Evolutionary conservation across 768 basidiomycete genomes (phyloP), one percentile per base, ranked within the genome.

Genomic region (Imleria badia): DNA sequence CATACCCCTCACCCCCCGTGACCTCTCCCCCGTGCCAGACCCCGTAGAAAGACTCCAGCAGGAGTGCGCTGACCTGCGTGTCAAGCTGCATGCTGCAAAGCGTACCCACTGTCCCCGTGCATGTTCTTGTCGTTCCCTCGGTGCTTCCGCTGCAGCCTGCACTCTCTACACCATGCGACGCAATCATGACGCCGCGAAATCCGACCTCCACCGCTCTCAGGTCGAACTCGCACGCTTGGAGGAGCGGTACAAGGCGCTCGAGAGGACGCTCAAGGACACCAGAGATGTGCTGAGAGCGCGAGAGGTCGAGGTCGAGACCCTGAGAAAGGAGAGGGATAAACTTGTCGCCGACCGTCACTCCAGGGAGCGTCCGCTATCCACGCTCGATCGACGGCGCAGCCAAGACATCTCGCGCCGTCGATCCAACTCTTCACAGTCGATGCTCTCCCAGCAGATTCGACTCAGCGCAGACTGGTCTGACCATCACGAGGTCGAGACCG

Each of bases 201-300:
- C 76, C 56, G 81, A 85, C 52, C 76, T 85, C 34, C 74, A 79
- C 46, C 79, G 78, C 54, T 76, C 82, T 13, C 78, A 79, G 57
- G 70, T 74, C 51, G 82, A 87, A 46, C 74, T 81, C 20, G 69
- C 77, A 29, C 81, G 78, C 44, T 72, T 85, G 33, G 79, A 85
- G 50, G 88, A 89, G 58, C 78, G 81, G 15, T 86, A 81, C 70
- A 80, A 75, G 67, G 68, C 76, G 65, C 75, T 89, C 45, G 87
- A 90, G 62, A 79, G 74, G 61, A 77, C 83, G 17, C 72, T 90
- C 54, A 81, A 76, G 61, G 87, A 89, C 60, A 82, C 85, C 45
- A 76, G 81, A 46, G 85, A 88, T 13, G 59, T 82, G 45, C 67
- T 89, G 60, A 78, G 77, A 53, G 58, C 74, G 2, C 79, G 81